Conservation (phyloP, 352 stramenopile genomes). For the Phytopythium mirpurense region DNA sequence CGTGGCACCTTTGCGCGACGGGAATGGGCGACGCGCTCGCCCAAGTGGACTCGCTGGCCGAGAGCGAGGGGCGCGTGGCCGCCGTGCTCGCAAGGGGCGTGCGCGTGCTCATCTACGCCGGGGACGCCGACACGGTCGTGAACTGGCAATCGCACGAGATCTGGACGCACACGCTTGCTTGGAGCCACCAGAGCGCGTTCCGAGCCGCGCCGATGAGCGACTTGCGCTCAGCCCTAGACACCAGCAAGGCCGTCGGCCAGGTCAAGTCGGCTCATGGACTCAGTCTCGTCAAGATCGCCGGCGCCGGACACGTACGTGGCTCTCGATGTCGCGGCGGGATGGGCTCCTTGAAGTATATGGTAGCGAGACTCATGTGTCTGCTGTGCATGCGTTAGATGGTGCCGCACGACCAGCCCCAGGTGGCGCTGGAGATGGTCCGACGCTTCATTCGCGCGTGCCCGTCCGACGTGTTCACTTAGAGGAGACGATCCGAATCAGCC, state of each 20-base stretch:
- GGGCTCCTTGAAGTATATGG: too few species aligned
- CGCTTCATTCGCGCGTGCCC: slow-evolving; percentile 29
- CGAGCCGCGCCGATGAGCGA: slow-evolving; percentile 7
- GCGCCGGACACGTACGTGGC: slow-evolving; percentile 61
- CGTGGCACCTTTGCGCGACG: slow-evolving; percentile 48
- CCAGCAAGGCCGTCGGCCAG: slow-evolving; percentile 25
- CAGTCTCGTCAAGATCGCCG: slow-evolving; percentile 60
- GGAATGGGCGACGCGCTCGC: slow-evolving; percentile 14
- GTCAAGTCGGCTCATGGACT: slow-evolving; percentile 43
- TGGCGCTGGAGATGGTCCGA: slow-evolving; percentile 39
- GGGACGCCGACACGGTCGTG: slow-evolving; percentile 60
- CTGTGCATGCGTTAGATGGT: slow-evolving; percentile 52
- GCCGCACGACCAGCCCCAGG: slow-evolving; percentile 56
- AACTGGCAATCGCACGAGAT: slow-evolving; percentile 66
- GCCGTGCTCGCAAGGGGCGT: slow-evolving; percentile 41
- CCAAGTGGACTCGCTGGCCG: slow-evolving; percentile 38
- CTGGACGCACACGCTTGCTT: slow-evolving; percentile 53
- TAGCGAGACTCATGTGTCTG: background rate
- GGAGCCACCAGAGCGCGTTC: slow-evolving; percentile 35
- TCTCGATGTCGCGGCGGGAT: too few species aligned
- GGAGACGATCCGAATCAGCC: background rate
- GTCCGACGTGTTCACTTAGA: slow-evolving; percentile 30
- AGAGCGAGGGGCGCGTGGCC: slow-evolving; percentile 53
- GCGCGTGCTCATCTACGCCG: slow-evolving; percentile 69
- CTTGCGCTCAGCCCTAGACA: slow-evolving; percentile 9